Evolutionary conservation across 225 moss, liverwort and hornwort species (phyloP), one percentile per base, ranked within the genome.

Genomic region (Pseudoscleropodium purum): DNA sequence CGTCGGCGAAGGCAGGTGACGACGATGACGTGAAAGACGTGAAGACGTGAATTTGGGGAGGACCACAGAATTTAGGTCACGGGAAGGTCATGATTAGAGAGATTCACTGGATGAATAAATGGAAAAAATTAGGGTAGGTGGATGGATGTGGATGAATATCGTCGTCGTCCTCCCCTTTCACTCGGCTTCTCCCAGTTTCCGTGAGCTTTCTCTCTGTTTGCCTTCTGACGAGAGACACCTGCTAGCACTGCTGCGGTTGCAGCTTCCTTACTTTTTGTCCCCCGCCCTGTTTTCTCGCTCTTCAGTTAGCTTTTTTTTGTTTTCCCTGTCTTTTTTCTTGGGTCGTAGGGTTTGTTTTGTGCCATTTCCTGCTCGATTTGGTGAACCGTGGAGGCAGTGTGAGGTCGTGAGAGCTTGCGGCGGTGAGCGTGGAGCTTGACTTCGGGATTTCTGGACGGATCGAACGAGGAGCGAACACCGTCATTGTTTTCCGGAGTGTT

Each of bases 251-350:
- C 83, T 87, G 89, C 89, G 62, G 63, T 86, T 63, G 89, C 91
- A 84, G 84, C 92, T 87, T 92, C 87, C 64, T 64, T 85, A 63
- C 81, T 54, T 86, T 85, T 85, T 72, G 85, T 89, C 47, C 33
- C 33, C 79, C 29, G 74, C 47, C 47, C 87, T 24, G 59, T 57
- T 75, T 61, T 57, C 39, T 77, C 83, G 79, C 66, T 14, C 39
- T 51, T 59, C 60, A 24, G 60, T 60, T 39, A 8, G 41, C 34
- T 25, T 24, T 11, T 37, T 18, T 9, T 36, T 18, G 26, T 29
- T 26, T 10, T 5, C 4, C 3, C 4, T 8, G 45, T 16, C 61
- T 24, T 39, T 18, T 10, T 36, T 24, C 73, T 45, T 64, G 10
- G n/a, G 52, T 49, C 6, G 82, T 33, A 36, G 31, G 47, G n/a